phyloP scores from a whole-genome alignment of 345 rosid genomes.

The Gossypium turneri region DNA sequence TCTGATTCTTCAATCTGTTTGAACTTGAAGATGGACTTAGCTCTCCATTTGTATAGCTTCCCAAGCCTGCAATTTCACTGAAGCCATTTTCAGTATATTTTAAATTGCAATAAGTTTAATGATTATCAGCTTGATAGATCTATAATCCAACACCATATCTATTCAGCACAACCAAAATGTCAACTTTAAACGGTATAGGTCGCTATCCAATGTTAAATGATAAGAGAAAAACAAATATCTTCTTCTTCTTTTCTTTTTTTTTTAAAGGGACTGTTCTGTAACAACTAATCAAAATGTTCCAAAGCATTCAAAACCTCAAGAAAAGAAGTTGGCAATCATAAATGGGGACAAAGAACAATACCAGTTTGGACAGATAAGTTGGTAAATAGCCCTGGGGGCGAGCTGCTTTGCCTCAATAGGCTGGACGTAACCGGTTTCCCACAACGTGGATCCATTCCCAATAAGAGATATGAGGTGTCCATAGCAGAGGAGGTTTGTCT shows the following conservation, averaged over 20 bases:
- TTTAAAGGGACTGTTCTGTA: not conserved
- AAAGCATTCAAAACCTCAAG: no score
- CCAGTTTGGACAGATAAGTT: conserved; percentile 67
- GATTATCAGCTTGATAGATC: not conserved
- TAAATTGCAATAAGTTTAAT: not conserved
- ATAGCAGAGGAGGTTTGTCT: conserved; percentile 47
- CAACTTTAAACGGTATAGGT: not conserved
- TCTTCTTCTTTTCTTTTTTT: no score
- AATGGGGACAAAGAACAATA: conserved; percentile 26
- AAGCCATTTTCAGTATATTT: conserved; percentile 17
- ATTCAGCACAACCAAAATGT: not conserved
- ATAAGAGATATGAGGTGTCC: conserved; percentile 46
- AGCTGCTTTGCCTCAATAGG: conserved; percentile 72
- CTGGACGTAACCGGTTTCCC: conserved; percentile 40
- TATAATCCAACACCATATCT: not conserved
- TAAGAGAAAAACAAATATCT: no score
- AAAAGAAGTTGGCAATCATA: no score
- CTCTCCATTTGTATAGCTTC: conserved; percentile 50
- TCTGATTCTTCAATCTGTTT: conserved; percentile 49
- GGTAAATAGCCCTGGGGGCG: conserved; percentile 69
- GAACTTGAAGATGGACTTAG: conserved; percentile 39
- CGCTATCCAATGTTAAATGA: not conserved
- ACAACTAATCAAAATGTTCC: not conserved
- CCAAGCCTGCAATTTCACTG: conserved; percentile 52
- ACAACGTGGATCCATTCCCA: conserved; percentile 36